Evolutionary conservation across 345 rosid species (phyloP).

Genomic region (Eucalyptus viminalis): DNA sequence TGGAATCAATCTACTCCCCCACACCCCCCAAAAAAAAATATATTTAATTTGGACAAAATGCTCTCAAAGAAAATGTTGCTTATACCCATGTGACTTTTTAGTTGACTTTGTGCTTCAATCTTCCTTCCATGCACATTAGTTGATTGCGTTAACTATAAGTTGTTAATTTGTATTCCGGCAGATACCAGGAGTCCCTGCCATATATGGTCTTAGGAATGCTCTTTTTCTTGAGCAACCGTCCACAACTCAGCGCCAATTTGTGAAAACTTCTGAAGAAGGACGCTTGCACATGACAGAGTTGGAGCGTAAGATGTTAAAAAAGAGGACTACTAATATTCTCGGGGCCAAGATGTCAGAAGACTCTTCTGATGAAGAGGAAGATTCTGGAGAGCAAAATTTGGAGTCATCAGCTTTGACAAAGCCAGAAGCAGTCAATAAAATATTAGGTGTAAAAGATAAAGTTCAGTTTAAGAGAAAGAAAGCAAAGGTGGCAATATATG

Average conservation of each 20-base stretch:
- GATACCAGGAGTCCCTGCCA: constrained; percentile 75
- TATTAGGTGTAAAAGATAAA: constrained; percentile 35
- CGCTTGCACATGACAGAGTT: constrained; percentile 36
- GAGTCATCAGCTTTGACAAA: constrained; percentile 1
- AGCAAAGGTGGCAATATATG: constrained; percentile 42
- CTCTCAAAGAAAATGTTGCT: not conserved
- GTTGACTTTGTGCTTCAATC: not conserved
- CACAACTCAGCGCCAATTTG: constrained; percentile 47
- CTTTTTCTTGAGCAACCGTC: constrained; percentile 82
- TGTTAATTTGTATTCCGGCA: constrained; percentile 5
- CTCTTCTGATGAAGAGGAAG: constrained; percentile 22
- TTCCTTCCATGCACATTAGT: not conserved
- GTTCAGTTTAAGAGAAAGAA: constrained; percentile 73
- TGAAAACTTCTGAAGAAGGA: constrained; percentile 44
- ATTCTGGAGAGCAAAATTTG: not conserved
- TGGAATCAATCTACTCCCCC: not conserved
- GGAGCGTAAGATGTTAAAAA: constrained; percentile 34
- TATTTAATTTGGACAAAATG: not conserved
- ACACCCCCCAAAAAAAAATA: no score
- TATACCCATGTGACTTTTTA: not conserved
- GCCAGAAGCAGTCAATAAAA: constrained; percentile 11
- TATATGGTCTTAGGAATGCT: constrained; percentile 62
- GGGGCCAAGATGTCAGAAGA: constrained; percentile 8
- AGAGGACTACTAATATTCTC: constrained; percentile 14
- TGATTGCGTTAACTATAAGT: not conserved